Evolutionary conservation across 139 green algal species (phyloP), one percentile per base, ranked within the genome.

Genomic region (Chlamydomonas applanata): DNA sequence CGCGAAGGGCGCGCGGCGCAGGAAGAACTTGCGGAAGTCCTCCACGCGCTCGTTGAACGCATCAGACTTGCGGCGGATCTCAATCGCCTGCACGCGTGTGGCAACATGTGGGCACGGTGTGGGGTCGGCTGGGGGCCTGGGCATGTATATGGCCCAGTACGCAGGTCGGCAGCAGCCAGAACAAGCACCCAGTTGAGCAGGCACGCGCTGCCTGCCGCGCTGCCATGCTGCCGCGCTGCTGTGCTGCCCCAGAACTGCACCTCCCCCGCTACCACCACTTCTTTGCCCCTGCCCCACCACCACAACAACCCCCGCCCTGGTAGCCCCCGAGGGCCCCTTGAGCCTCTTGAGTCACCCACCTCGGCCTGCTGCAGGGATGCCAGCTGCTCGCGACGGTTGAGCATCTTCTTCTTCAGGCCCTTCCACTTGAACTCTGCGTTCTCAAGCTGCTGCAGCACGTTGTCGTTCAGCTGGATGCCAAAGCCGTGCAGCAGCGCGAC

Each of bases 321-420:
- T n/a, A n/a, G n/a, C n/a, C n/a, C n/a, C n/a, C n/a, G n/a, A n/a
- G n/a, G n/a, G n/a, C n/a, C 35, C 69, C 57, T 65, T 65, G 49
- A 44, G 19, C 36, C 32, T 36, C 34, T 30, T n/a, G 49, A 24
- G 16, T 68, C 57, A 71, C 35, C 65, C 34, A 71, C 63, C 44
- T 89, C 83, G 0, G 79, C 83, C 86, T 95, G 89, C 81, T 95
- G 91, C 74, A 93, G 73, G 1, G 81, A 67, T 1, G 87, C 79
- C 62, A 97, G 79, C 80, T 88, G 79, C 83, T 94, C 90, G 45
- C 87, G 78, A 44, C 88, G 82, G 71, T 93, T 88, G 33, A 93
- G 89, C 91, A 97, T 94, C 83, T 94, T 93, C 79, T 95, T 96
- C 79, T 94, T 93, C 24, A 97, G 81, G 1, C 60, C 64, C 82